Conservation (phyloP, 1,284 basidiomycete genomes). For the Prillingera fragicola region DNA sequence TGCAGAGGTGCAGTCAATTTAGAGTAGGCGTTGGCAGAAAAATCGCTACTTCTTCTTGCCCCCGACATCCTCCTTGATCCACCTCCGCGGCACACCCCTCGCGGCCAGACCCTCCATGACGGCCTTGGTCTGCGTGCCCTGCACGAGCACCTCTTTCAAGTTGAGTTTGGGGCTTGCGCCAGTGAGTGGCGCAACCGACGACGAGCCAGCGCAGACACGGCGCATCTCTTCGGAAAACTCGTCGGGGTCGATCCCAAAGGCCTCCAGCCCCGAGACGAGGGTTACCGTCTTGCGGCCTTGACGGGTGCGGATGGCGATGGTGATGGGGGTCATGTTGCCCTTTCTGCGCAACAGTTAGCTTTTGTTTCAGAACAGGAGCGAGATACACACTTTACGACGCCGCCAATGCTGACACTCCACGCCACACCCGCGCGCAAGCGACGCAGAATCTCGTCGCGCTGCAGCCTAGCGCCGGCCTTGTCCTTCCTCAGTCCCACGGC, state of each 20-base stretch:
- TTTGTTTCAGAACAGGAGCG: neutral
- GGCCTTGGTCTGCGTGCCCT: constrained; percentile 68
- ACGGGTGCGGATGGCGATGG: constrained; percentile 62
- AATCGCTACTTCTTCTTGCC: constrained; percentile 13
- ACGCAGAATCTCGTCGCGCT: constrained; percentile 62
- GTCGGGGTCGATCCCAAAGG: constrained; percentile 63
- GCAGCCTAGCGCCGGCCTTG: constrained; percentile 54
- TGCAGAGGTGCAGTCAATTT: too few relatives aligned
- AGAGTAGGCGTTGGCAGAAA: too few relatives aligned
- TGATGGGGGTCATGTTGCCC: constrained; percentile 64
- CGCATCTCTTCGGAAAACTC: constrained; percentile 72
- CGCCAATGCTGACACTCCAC: constrained; percentile 38
- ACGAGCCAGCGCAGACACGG: constrained; percentile 68
- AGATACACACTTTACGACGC: constrained; percentile 33
- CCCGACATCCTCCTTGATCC: constrained; percentile 57
- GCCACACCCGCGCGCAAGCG: constrained; percentile 28
- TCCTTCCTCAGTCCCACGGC: constrained; percentile 54
- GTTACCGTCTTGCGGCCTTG: constrained; percentile 73
- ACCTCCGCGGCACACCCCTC: constrained; percentile 70
- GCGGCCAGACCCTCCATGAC: constrained; percentile 61
- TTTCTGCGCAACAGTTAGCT: constrained; percentile 54
- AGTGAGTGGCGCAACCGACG: constrained; percentile 52
- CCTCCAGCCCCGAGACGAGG: constrained; percentile 68
- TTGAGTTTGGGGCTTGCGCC: constrained; percentile 43
- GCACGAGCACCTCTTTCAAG: constrained; percentile 64